These are phyloP conservation scores for Vicia faba DNA, from an alignment of 306 rosid genomes.

Conservation along the genomic window DNA sequence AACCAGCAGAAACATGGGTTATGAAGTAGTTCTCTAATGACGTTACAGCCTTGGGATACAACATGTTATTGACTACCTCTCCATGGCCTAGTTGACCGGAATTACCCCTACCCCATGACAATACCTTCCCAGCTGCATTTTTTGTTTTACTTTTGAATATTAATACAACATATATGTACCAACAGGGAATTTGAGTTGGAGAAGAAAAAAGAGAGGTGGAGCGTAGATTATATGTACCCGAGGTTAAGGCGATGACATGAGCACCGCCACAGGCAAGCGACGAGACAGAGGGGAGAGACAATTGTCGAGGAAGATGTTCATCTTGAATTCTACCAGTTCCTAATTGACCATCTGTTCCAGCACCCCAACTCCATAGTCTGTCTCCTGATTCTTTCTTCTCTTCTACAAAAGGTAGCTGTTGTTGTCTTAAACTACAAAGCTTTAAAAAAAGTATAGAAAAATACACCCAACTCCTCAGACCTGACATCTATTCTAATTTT, in stretches of 20 bases:
- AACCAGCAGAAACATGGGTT: constrained; percentile 78
- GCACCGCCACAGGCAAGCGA: constrained; percentile 87
- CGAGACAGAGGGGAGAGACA: constrained; percentile 51
- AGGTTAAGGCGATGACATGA: constrained; percentile 74
- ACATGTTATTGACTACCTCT: constrained; percentile 46
- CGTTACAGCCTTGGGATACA: constrained; percentile 59
- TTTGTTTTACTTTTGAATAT: neutral
- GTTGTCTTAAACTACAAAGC: no score
- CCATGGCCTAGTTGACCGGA: constrained; percentile 87
- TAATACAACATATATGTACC: no score
- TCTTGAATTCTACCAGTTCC: constrained; percentile 65
- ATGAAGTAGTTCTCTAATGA: constrained; percentile 55
- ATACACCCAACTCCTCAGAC: no score
- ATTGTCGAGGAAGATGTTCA: constrained; percentile 58
- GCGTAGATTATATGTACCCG: constrained; percentile 40
- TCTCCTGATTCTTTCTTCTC: constrained; percentile 29
- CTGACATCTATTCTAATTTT: no score
- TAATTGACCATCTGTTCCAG: constrained; percentile 90
- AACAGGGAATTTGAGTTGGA: no score
- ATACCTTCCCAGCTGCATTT: constrained; percentile 64
- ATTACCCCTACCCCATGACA: constrained; percentile 90
- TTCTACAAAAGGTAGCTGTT: no score
- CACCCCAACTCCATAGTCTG: constrained; percentile 93
- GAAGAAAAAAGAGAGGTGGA: no score
- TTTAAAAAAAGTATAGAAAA: no score